Conservation (phyloP, 148 eudicot species). For the Rhododendron ovatum region DNA sequence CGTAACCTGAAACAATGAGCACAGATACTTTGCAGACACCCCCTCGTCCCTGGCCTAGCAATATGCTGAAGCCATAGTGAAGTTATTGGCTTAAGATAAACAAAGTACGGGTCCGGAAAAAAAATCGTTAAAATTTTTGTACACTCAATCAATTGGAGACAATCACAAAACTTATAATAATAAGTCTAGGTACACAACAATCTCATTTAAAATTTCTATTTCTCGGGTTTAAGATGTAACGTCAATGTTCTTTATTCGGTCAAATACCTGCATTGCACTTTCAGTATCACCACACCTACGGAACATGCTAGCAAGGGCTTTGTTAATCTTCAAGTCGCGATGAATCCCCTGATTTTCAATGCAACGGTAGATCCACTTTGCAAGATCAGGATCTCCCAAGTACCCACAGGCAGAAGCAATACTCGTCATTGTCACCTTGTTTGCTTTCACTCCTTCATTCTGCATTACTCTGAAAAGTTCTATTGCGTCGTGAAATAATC, state of each 20-base stretch:
- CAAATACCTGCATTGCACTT: conserved; percentile 25
- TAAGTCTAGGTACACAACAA: too few species aligned
- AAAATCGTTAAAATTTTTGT: too few species aligned
- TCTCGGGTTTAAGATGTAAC: conserved; percentile 25
- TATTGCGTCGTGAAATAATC: conserved; percentile 26
- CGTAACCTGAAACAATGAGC: too few species aligned
- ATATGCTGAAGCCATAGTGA: too few species aligned
- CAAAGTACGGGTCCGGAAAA: too few species aligned
- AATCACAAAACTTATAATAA: too few species aligned
- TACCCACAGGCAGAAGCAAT: conserved; percentile 33
- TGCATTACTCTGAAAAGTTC: conserved; percentile 34
- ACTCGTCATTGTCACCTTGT: conserved; percentile 33
- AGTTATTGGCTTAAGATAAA: too few species aligned
- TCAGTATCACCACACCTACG: conserved; percentile 34
- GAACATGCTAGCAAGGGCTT: conserved; percentile 37
- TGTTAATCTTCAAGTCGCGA: conserved; percentile 21
- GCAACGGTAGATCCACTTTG: conserved; percentile 27
- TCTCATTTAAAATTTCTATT: conserved; percentile 21
- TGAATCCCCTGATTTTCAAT: conserved; percentile 13
- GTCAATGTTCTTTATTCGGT: conserved; percentile 19
- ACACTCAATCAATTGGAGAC: too few species aligned
- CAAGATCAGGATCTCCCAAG: conserved; percentile 32
- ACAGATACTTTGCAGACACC: too few species aligned
- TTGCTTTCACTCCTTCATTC: conserved; percentile 21
- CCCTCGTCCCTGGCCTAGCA: too few species aligned